Base-by-base conservation (phyloP, 1,139 yeast genomes). In the Blastobotrys indianensis region DNA sequence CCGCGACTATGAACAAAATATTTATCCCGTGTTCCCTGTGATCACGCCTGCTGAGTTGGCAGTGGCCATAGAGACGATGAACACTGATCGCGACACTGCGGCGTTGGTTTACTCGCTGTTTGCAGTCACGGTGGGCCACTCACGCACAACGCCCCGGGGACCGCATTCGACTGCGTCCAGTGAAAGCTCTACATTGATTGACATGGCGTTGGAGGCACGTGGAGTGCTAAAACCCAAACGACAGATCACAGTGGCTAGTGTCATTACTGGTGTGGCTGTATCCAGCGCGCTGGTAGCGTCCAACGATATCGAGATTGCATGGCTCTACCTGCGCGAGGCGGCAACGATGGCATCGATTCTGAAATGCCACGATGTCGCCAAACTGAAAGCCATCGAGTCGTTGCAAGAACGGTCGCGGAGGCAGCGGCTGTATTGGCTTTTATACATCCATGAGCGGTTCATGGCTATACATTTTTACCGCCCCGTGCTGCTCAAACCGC, bases 361-460 rank as follows among this genome's bases (percentile, higher is more conserved):
- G 32, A 34, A 47, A n/a, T 20, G 25, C 7, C 44, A 50, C 9
- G 36, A 45, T 28, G 49, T 45, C n/a, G 23, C 33, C 4, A 32
- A 33, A 11, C 16, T 20, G 4, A 11, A 12, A 11, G 28, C n/a
- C 6, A 16, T 23, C 13, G 42, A 37, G 30, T 13, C 32, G 17
- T 15, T 39, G 6, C 25, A 17, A 13, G 54, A 52, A 30, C 42
- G 53, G 12, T 46, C 54, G 3, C 46, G 49, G n/a, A 44, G 47
- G 4, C 49, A 42, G 36, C 37, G 56, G n/a, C 37, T 52, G 32
- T 51, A 52, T 32, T 53, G 56, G 56, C 48, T 53, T 42, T 32
- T 53, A 23, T 53, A 50, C 31, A 51, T 53, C 11, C 56, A 53
- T 42, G 56, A 53, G 32, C 49, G 56, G 33, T 52, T 52, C 35